Evolutionary conservation across 306 rosid species (phyloP).

Genomic region (Benincasa hispida): DNA sequence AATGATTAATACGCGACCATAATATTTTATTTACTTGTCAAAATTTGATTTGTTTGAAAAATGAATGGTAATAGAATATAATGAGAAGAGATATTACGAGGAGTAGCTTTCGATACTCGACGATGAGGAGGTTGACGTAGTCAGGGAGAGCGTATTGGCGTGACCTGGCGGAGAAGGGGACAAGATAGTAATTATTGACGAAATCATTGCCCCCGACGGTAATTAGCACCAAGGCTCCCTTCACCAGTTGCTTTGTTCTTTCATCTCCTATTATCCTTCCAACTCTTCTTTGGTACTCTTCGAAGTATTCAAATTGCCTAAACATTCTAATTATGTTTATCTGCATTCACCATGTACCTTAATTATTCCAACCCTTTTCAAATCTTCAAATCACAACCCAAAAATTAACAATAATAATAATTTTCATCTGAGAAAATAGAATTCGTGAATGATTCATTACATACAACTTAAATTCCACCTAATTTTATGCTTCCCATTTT

Average conservation of each 20-base stretch:
- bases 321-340: constrained; percentile 52
- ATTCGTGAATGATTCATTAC: too few relatives aligned
- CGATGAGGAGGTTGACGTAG: constrained; percentile 42
- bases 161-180: constrained; percentile 72
- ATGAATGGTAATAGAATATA: not conserved
- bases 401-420: too few relatives aligned
- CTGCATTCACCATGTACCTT: constrained; percentile 19
- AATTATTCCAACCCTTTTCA: not conserved
- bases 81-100: constrained; percentile 14
- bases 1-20: too few relatives aligned
- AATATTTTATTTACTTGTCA: too few relatives aligned
- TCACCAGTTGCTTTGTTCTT: constrained; percentile 24
- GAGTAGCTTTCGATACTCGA: constrained; percentile 45
- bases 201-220: constrained; percentile 84
- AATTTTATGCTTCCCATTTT: too few relatives aligned
- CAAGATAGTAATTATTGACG: constrained; percentile 68
- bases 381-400: not conserved
- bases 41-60: too few relatives aligned
- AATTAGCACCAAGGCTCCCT: constrained; percentile 37
- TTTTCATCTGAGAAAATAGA: too few relatives aligned
- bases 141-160: constrained; percentile 47
- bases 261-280: constrained; percentile 34
- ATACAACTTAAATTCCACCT: too few relatives aligned
- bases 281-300: constrained; percentile 46
- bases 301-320: constrained; percentile 39